These are phyloP conservation scores for Colletotrichum godetiae DNA, from an alignment of 2,329 filamentous ascomycete genomes.

Conservation along the genomic window DNA sequence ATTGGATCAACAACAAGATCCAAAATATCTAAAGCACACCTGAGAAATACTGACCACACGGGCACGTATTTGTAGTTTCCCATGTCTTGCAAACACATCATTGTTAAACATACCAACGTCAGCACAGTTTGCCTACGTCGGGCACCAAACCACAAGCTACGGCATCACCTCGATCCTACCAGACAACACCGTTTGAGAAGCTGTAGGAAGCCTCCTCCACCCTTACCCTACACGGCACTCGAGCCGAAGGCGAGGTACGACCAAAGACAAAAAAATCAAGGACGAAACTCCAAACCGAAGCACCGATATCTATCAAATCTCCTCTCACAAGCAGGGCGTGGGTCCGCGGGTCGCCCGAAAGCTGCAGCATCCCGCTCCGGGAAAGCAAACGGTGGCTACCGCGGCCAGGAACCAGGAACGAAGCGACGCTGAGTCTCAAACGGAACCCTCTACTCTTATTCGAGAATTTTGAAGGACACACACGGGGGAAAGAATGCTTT, in stretches of 20 bases:
- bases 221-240: background rate
- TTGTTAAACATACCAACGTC: background rate
- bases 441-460: background rate
- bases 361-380: slow-evolving; percentile 26
- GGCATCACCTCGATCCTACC: slow-evolving; percentile 26
- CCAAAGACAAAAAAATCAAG: background rate
- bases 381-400: slow-evolving; percentile 6
- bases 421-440: background rate
- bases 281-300: background rate
- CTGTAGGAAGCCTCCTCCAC: slow-evolving; percentile 20
- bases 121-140: background rate
- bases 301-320: slow-evolving; percentile 15
- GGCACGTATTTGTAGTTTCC: slow-evolving; percentile 22
- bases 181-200: slow-evolving; percentile 7
- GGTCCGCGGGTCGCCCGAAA: background rate
- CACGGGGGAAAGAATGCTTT: background rate
- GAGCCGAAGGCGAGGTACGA: slow-evolving; percentile 7
- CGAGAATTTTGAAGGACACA: background rate
- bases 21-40: background rate
- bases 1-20: background rate
- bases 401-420: background rate
- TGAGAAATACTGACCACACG: too few relatives aligned
- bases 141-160: slow-evolving; percentile 15
- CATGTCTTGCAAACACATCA: background rate
- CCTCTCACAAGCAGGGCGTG: slow-evolving; percentile 11